These are phyloP conservation scores for Gastrolobium bilobum DNA, from an alignment of 306 rosid genomes.

Conservation along the genomic window DNA sequence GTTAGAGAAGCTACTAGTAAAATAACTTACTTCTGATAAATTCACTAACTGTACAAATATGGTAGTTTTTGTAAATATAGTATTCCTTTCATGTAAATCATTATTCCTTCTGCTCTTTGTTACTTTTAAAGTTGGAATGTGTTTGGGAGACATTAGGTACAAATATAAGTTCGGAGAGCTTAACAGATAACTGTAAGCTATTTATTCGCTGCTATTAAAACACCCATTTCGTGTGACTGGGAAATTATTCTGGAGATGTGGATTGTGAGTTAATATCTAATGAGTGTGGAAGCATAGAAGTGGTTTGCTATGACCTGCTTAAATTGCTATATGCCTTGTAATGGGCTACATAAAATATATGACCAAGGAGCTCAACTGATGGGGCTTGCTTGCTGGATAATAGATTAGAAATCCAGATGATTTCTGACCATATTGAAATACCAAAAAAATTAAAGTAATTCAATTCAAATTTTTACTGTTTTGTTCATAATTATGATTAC, in stretches of 20 bases:
- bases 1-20: too few relatives aligned
- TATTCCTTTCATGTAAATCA: too few relatives aligned
- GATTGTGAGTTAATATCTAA: not conserved
- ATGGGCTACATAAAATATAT: not conserved
- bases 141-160: too few relatives aligned
- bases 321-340: not conserved
- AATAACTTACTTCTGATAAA: too few relatives aligned
- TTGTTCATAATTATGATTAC: not conserved
- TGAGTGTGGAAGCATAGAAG: not conserved
- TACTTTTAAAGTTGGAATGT: too few relatives aligned
- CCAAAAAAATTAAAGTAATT: not conserved
- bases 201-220: too few relatives aligned
- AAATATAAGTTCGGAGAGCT: too few relatives aligned
- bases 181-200: too few relatives aligned
- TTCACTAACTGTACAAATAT: too few relatives aligned
- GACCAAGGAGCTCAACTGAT: not conserved
- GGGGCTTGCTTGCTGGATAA: not conserved
- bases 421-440: conserved; percentile 1
- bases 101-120: too few relatives aligned
- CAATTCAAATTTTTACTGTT: conserved; percentile 21
- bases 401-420: conserved; percentile 2
- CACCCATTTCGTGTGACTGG: too few relatives aligned
- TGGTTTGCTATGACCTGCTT: not conserved
- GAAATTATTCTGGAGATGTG: not conserved
- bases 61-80: too few relatives aligned